Conservation (phyloP, 2,329 filamentous ascomycete species). For the Colletotrichum sp. region DNA sequence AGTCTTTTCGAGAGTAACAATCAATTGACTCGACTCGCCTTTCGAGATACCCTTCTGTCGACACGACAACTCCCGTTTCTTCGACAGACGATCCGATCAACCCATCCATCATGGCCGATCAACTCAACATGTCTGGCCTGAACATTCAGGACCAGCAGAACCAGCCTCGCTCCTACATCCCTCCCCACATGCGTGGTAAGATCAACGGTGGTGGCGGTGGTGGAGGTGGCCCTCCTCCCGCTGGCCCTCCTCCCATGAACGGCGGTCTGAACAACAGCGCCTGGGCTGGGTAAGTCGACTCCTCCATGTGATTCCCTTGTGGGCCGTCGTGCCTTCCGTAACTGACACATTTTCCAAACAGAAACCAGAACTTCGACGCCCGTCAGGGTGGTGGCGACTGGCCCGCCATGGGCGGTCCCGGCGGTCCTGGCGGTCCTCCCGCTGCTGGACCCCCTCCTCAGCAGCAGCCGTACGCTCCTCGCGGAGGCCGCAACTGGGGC, state of each 20-base stretch:
- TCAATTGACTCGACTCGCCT: not conserved
- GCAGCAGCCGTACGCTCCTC: constrained; percentile 23
- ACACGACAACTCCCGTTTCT: not conserved
- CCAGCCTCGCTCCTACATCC: constrained; percentile 74
- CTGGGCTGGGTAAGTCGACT: constrained; percentile 54
- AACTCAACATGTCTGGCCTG: constrained; percentile 82
- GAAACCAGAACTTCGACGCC: constrained; percentile 30
- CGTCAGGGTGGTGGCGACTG: constrained; percentile 28
- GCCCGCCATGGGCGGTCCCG: constrained; percentile 22
- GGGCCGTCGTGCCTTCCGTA: constrained; percentile 21
- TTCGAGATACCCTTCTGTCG: constrained; percentile 14
- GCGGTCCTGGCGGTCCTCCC: constrained; percentile 32
- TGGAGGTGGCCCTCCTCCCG: constrained; percentile 28
- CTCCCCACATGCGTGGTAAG: constrained; percentile 78
- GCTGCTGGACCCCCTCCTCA: constrained; percentile 23
- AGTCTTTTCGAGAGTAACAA: constrained; percentile 32
- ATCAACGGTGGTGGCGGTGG: constrained; percentile 27
- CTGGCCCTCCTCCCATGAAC: constrained; percentile 43
- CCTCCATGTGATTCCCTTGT: not conserved
- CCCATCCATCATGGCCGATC: constrained; percentile 72
- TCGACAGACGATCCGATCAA: constrained; percentile 18
- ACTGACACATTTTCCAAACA: not conserved
- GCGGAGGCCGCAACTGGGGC: constrained; percentile 24
- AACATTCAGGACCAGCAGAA: constrained; percentile 58
- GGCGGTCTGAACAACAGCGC: constrained; percentile 54